A percentile compares a stretch with the other conserved stretches of the same genome.
These are phyloP conservation scores for Luvunga scandens DNA, from an alignment of 345 rosid genomes.

Conservation along the genomic window DNA sequence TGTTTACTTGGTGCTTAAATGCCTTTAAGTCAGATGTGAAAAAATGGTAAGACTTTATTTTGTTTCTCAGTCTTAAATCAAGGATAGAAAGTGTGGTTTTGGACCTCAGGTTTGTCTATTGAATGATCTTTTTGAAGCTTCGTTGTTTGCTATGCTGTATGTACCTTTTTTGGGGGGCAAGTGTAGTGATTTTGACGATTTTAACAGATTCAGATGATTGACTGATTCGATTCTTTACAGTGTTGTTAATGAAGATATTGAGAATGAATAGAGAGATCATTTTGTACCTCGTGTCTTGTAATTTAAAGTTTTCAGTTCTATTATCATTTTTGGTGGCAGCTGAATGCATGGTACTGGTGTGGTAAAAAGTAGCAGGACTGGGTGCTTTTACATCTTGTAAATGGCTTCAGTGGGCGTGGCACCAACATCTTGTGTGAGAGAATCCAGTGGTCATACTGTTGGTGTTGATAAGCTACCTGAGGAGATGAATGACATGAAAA, in stretches of 20 bases:
- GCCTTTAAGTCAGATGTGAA: not conserved
- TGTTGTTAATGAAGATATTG: not conserved
- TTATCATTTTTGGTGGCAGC: slow-evolving; percentile 15
- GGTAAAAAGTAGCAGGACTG: slow-evolving; percentile 19
- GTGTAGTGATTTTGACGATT: not conserved
- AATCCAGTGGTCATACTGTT: slow-evolving; percentile 41
- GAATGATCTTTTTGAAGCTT: not conserved
- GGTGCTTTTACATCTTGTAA: slow-evolving; percentile 21
- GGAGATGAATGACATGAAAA: slow-evolving; percentile 88
- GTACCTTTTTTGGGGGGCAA: not conserved
- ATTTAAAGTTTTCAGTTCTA: not conserved
- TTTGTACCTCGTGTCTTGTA: not conserved
- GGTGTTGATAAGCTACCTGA: slow-evolving; percentile 74
- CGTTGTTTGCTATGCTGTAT: not conserved
- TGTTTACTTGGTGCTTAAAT: not conserved
- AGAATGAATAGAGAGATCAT: not conserved
- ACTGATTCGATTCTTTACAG: not conserved
- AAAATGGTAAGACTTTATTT: not conserved
- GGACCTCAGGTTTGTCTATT: not conserved
- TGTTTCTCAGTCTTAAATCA: not conserved
- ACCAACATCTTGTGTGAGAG: slow-evolving; percentile 52
- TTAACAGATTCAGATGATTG: not conserved
- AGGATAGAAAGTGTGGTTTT: not conserved
- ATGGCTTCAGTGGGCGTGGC: slow-evolving; percentile 79
- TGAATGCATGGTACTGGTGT: slow-evolving; percentile 23